Evolutionary conservation across 2,329 filamentous ascomycete genomes (phyloP).

Genomic region (Huntiella savannae): DNA sequence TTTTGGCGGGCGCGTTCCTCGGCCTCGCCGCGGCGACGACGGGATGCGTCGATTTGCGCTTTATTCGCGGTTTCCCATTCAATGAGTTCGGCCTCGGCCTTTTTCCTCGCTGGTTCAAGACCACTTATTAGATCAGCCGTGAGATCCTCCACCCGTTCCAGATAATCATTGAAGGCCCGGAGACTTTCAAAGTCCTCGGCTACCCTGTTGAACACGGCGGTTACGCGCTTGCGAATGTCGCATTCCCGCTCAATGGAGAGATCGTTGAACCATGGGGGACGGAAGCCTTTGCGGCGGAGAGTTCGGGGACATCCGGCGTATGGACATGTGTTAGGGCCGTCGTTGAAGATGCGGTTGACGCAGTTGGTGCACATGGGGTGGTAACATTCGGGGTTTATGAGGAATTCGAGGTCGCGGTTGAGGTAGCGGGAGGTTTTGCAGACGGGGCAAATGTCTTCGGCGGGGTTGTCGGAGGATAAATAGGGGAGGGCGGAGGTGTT

Average conservation of each 20-base stretch:
- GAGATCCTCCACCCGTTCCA: conserved; percentile 78
- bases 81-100: conserved; percentile 26
- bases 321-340: conserved; percentile 80
- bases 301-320: conserved; percentile 78
- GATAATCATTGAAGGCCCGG: conserved; percentile 76
- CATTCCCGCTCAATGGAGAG: conserved; percentile 79
- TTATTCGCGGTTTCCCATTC: conserved; percentile 58
- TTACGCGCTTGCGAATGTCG: conserved; percentile 68
- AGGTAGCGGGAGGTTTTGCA: conserved; percentile 96
- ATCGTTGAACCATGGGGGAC: conserved; percentile 77
- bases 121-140: conserved; percentile 73
- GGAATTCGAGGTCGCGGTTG: conserved; percentile 82
- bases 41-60: conserved; percentile 45
- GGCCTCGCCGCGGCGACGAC: conserved; percentile 33
- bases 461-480: conserved; percentile 16
- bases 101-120: conserved; percentile 39
- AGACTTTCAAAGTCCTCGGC: conserved; percentile 84
- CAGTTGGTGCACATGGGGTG: conserved; percentile 97
- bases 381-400: conserved; percentile 97
- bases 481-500: conserved; percentile 8
- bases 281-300: conserved; percentile 67
- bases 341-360: conserved; percentile 82
- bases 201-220: conserved; percentile 60
- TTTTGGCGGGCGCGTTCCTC: conserved; percentile 32
- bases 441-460: conserved; percentile 71